These are phyloP conservation scores for Paulownia fortunei DNA, from an alignment of 257 asterid species.

Conservation along the genomic window DNA sequence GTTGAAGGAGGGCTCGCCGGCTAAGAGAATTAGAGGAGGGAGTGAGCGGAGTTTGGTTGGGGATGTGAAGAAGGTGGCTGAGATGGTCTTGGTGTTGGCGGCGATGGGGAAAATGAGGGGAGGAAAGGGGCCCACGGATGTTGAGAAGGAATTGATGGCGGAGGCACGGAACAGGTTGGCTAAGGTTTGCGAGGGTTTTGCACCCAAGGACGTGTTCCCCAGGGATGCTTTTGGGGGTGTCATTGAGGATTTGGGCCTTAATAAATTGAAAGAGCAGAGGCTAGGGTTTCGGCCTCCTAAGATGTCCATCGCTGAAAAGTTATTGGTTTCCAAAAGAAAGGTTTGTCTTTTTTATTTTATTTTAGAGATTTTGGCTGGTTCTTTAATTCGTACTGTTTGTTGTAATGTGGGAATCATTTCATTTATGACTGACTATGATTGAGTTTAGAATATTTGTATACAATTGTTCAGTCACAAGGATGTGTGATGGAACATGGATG, in stretches of 20 bases:
- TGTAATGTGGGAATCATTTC: constrained; percentile 5
- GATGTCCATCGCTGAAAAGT: constrained; percentile 80
- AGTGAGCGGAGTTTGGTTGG: constrained; percentile 30
- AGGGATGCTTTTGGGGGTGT: constrained; percentile 77
- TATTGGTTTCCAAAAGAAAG: constrained; percentile 74
- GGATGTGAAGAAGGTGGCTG: constrained; percentile 77
- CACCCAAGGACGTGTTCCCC: constrained; percentile 94
- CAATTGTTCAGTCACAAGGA: neutral
- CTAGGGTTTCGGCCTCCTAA: constrained; percentile 77
- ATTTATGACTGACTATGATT: neutral
- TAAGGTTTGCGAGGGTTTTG: constrained; percentile 72
- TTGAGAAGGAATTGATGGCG: constrained; percentile 78
- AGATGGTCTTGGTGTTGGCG: constrained; percentile 85
- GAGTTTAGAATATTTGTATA: constrained; percentile 7
- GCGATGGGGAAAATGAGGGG: constrained; percentile 98
- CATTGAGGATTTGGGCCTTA: constrained; percentile 91
- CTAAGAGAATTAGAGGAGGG: constrained; percentile 46
- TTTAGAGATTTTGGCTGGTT: constrained; percentile 18
- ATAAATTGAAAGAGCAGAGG: constrained; percentile 71
- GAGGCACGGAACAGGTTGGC: constrained; percentile 74
- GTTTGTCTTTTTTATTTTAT: constrained; percentile 45
- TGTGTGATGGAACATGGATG: constrained; percentile 22
- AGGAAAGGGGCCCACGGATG: constrained; percentile 74
- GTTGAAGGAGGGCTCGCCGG: constrained; percentile 32
- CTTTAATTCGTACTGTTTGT: neutral